phyloP scores from a whole-genome alignment of 2,329 filamentous ascomycete genomes.

The Piedraia hortae region DNA sequence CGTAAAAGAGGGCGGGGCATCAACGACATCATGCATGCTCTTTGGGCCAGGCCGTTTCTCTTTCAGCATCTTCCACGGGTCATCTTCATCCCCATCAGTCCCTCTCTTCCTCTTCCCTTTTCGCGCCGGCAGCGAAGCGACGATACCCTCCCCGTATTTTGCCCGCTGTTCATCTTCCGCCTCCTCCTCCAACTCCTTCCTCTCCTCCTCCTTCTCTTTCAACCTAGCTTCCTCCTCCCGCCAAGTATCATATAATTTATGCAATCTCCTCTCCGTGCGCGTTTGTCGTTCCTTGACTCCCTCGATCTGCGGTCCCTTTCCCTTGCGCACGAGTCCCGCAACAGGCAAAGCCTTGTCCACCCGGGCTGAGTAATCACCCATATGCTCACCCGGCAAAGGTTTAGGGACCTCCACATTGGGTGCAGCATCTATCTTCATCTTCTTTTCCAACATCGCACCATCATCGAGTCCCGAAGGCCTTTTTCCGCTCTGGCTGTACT shows the following conservation, averaged over 20 bases:
- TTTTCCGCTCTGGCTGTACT: constrained; percentile 28
- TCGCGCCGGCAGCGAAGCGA: constrained; percentile 21
- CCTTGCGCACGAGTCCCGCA: constrained; percentile 31
- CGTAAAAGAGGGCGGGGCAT: constrained; percentile 48
- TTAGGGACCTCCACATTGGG: constrained; percentile 23
- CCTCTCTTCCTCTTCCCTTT: constrained; percentile 18
- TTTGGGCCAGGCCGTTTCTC: constrained; percentile 30
- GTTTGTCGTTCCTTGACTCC: constrained; percentile 44
- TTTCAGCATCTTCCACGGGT: constrained; percentile 54
- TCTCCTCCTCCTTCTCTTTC: constrained; percentile 51
- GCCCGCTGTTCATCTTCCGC: constrained; percentile 35
- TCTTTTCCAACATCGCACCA: constrained; percentile 25
- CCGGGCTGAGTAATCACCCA: constrained; percentile 55
- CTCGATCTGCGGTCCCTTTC: constrained; percentile 33
- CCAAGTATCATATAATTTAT: constrained; percentile 30
- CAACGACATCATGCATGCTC: constrained; percentile 30
- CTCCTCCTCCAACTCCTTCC: constrained; percentile 34
- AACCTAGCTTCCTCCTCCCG: constrained; percentile 51
- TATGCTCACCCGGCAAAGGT: constrained; percentile 58
- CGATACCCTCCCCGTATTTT: constrained; percentile 25
- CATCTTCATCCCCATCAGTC: constrained; percentile 27
- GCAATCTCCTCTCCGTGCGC: constrained; percentile 57
- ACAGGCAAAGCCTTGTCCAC: constrained; percentile 69
- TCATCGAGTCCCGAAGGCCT: constrained; percentile 43
- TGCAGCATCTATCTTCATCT: constrained; percentile 15